A percentile compares a stretch with the other conserved stretches of the same genome.
Conservation (phyloP, 306 rosid species). For the Sicyos edulis region DNA sequence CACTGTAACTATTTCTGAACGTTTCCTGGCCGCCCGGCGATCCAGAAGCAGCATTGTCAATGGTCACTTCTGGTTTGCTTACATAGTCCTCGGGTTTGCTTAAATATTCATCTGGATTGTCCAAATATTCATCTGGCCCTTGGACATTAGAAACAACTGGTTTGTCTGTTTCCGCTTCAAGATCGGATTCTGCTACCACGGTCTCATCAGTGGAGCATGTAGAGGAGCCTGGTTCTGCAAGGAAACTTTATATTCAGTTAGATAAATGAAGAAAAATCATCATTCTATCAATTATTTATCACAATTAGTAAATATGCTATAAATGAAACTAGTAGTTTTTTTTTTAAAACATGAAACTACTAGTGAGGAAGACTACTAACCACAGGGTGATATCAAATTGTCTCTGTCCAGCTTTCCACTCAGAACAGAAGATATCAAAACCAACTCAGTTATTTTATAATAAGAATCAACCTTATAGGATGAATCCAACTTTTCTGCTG, state of each 20-base stretch:
- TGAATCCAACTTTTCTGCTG: slow-evolving; percentile 34
- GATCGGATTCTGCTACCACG: slow-evolving; percentile 75
- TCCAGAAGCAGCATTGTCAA: slow-evolving; percentile 23
- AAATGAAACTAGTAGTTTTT: not conserved
- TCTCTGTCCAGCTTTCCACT: slow-evolving; percentile 65
- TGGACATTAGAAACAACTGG: slow-evolving; percentile 34
- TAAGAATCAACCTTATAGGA: slow-evolving; percentile 46
- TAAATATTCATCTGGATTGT: slow-evolving; percentile 27
- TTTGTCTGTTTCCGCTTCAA: slow-evolving; percentile 61
- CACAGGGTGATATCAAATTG: slow-evolving; percentile 55
- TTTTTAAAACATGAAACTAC: no score
- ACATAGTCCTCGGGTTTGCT: slow-evolving; percentile 24
- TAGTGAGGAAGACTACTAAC: slow-evolving; percentile 39
- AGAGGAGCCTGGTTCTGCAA: slow-evolving; percentile 76
- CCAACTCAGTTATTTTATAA: slow-evolving; percentile 53
- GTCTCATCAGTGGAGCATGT: slow-evolving; percentile 92
- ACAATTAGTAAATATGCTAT: not conserved
- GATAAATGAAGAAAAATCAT: not conserved
- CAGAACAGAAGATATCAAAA: slow-evolving; percentile 52
- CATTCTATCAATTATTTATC: not conserved
- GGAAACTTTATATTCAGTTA: not conserved
- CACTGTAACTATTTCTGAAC: slow-evolving; percentile 26
- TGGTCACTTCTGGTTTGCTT: slow-evolving; percentile 23
- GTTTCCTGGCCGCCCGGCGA: slow-evolving; percentile 21
- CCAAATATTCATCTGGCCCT: slow-evolving; percentile 25